phyloP scores from a whole-genome alignment of 179 eudicot genomes.

The Gypsophila paniculata region DNA sequence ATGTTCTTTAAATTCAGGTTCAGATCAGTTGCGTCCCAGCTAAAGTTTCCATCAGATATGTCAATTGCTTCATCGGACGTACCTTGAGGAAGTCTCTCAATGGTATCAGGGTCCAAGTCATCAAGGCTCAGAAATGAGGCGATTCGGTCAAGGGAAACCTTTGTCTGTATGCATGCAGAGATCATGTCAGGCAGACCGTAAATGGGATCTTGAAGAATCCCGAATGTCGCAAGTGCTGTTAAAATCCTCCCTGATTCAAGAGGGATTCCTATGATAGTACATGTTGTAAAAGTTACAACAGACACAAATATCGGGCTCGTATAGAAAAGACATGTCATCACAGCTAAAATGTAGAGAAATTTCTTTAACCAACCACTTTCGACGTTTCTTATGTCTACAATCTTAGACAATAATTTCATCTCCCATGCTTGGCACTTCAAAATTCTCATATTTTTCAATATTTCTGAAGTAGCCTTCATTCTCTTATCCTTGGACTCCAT shows the following conservation, averaged over 20 bases:
- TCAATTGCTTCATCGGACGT: conserved; percentile 43
- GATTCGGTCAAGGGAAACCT: conserved; percentile 68
- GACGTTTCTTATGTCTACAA: conserved; percentile 36
- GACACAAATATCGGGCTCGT: conserved; percentile 51
- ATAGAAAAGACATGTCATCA: conserved; percentile 42
- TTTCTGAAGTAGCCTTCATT: conserved; percentile 67
- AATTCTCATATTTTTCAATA: conserved; percentile 60
- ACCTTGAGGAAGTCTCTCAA: conserved; percentile 34
- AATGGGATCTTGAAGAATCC: conserved; percentile 62
- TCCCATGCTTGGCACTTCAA: conserved; percentile 85
- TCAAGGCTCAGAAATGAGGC: conserved; percentile 57
- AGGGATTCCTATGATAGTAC: conserved; percentile 27
- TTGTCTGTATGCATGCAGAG: conserved; percentile 57
- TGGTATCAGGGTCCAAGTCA: conserved; percentile 40
- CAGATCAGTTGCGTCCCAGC: conserved; percentile 50
- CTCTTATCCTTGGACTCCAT: conserved; percentile 65
- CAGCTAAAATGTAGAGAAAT: conserved; percentile 42
- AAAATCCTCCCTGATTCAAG: conserved; percentile 69
- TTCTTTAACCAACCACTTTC: conserved; percentile 60
- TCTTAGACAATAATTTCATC: conserved; percentile 62
- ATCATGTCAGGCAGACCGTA: conserved; percentile 59
- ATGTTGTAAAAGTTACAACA: conserved; percentile 5
- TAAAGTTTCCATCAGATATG: conserved; percentile 45
- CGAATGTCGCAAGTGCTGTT: conserved; percentile 70
- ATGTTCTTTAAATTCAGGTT: conserved; percentile 42